Evolutionary conservation across 306 rosid species (phyloP).

Genomic region (Astragalus glycyphyllos): DNA sequence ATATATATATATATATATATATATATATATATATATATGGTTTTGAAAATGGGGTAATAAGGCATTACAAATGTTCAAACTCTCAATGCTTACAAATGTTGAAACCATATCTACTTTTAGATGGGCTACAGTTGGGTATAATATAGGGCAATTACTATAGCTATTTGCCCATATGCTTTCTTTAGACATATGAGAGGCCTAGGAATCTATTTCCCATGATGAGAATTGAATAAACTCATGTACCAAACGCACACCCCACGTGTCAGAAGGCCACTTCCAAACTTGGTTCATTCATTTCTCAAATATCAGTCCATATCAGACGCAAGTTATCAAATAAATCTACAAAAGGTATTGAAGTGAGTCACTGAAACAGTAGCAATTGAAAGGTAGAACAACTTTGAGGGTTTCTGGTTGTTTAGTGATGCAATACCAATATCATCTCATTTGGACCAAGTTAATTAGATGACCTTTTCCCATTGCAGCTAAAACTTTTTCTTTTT

Average conservation of each 20-base stretch:
- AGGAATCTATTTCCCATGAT: conserved; percentile 30
- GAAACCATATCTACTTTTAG: conserved; percentile 28
- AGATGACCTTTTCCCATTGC: no score
- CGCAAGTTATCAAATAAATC: conserved; percentile 29
- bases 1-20: no score
- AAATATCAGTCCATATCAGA: conserved; percentile 41
- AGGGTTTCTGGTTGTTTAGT: no score
- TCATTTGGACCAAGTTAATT: no score
- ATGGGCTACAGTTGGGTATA: conserved; percentile 22
- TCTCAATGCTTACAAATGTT: conserved; percentile 12
- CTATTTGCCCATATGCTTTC: conserved; percentile 35
- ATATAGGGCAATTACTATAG: conserved; percentile 17
- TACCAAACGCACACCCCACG: conserved; percentile 40
- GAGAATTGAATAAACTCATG: conserved; percentile 32
- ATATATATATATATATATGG: background rate
- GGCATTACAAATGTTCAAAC: background rate
- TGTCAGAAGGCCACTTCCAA: conserved; percentile 21
- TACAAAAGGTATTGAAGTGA: conserved; percentile 19
- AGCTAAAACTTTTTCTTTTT: no score
- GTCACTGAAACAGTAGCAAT: conserved; percentile 24
- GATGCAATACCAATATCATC: no score
- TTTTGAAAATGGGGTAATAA: background rate
- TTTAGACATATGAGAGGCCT: conserved; percentile 12
- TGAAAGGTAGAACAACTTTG: conserved; percentile 28
- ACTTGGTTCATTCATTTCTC: conserved; percentile 45